Conservation (phyloP, 2,329 filamentous ascomycete genomes). For the Phoma sp. region DNA sequence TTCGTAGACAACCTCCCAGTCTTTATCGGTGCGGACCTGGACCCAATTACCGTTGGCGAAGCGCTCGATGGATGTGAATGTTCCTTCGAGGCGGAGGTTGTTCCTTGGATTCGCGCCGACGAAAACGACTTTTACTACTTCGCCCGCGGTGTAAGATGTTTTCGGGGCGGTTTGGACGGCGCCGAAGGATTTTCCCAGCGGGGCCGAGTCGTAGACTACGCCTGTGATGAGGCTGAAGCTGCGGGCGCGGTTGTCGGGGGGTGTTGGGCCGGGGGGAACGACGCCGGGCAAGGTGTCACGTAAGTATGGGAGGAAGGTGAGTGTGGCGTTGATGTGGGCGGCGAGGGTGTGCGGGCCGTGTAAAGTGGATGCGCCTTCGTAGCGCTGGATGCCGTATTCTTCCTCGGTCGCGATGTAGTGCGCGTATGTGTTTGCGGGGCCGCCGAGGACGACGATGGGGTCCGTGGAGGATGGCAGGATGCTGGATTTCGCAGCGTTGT, state of each 20-base stretch:
- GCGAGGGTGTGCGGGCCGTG: constrained; percentile 83
- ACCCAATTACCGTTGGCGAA: constrained; percentile 65
- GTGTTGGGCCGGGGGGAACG: constrained; percentile 64
- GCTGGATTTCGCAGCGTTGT: constrained; percentile 34
- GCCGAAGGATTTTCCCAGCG: constrained; percentile 74
- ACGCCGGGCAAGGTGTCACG: constrained; percentile 46
- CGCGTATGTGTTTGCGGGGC: constrained; percentile 89
- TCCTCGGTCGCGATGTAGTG: constrained; percentile 82
- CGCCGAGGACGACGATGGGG: constrained; percentile 79
- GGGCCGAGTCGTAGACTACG: constrained; percentile 76
- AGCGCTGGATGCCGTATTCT: constrained; percentile 84
- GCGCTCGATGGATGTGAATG: constrained; percentile 78
- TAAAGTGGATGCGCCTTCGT: constrained; percentile 93
- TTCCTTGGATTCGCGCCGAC: constrained; percentile 91
- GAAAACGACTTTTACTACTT: constrained; percentile 72
- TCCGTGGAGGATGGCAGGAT: constrained; percentile 18
- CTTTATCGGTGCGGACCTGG: constrained; percentile 73
- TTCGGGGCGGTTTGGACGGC: constrained; percentile 65
- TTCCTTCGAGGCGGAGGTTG: constrained; percentile 78
- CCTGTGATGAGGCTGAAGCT: constrained; percentile 81
- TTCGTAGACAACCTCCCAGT: constrained; percentile 83
- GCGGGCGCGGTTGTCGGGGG: constrained; percentile 79
- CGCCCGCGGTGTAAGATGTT: constrained; percentile 66
- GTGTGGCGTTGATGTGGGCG: constrained; percentile 86
- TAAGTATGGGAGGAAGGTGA: constrained; percentile 75